These are phyloP conservation scores for Pseudonitzschia delicatissima DNA, from an alignment of 108 stramenopile genomes.

Conservation along the genomic window DNA sequence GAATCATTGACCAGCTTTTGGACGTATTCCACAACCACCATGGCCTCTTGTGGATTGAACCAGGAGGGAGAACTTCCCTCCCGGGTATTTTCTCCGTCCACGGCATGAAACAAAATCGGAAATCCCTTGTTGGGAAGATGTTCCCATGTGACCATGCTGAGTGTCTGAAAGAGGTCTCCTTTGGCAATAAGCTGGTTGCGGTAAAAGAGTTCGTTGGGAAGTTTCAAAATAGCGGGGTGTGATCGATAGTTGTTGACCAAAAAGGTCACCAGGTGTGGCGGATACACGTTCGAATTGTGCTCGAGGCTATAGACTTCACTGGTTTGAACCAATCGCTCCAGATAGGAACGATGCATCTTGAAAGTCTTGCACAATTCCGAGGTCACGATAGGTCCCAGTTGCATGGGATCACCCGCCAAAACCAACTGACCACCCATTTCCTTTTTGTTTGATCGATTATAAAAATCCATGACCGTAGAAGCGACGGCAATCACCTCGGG, in stretches of 20 bases:
- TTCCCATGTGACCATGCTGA: too few species aligned
- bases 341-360: conserved; percentile 50
- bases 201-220: conserved; percentile 68
- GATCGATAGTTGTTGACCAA: conserved; percentile 66
- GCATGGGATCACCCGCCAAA: conserved; percentile 69
- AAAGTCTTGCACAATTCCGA: conserved; percentile 42
- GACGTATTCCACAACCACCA: conserved; percentile 52
- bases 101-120: conserved; percentile 62
- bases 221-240: conserved; percentile 55
- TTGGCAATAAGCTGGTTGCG: conserved; percentile 38
- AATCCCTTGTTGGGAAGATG: conserved; percentile 47
- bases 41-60: not conserved
- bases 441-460: not conserved
- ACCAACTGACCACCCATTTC: conserved; percentile 22
- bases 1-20: conserved; percentile 42
- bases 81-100: conserved; percentile 56
- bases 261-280: conserved; percentile 43
- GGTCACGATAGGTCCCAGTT: conserved; percentile 63
- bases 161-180: conserved; percentile 68
- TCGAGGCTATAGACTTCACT: not conserved
- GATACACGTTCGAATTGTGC: conserved; percentile 17
- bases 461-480: conserved; percentile 30
- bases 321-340: conserved; percentile 47
- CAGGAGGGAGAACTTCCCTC: conserved; percentile 61
- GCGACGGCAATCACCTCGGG: conserved; percentile 41